A percentile compares a stretch with the other conserved stretches of the same genome.
These are phyloP conservation scores for Ophioceras dolichostomum DNA, from an alignment of 2,329 filamentous ascomycete genomes.

Conservation along the genomic window DNA sequence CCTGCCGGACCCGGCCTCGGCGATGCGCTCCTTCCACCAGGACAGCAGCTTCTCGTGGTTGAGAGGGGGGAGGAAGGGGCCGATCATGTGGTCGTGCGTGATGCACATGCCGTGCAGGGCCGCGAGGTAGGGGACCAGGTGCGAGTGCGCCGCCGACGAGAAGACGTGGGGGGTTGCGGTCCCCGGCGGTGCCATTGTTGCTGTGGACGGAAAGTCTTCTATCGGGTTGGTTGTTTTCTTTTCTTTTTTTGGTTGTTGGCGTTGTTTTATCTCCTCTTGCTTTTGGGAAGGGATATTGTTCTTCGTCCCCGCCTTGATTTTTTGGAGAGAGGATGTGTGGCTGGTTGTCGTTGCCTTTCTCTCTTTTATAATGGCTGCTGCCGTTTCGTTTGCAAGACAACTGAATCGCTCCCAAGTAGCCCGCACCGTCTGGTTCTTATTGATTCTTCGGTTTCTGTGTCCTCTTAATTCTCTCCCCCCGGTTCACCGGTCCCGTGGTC, in stretches of 20 bases:
- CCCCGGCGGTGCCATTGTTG: neutral
- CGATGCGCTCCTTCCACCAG: slow-evolving; percentile 43
- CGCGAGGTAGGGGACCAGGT: slow-evolving; percentile 43
- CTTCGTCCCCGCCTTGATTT: too few relatives aligned
- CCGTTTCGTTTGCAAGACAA: too few relatives aligned
- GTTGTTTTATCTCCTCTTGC: too few relatives aligned
- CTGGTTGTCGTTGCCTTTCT: too few relatives aligned
- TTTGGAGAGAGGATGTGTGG: too few relatives aligned
- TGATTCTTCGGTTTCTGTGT: too few relatives aligned
- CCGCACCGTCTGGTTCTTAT: too few relatives aligned
- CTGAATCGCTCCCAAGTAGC: too few relatives aligned
- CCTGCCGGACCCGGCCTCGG: slow-evolving; percentile 29
- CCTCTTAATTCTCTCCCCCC: too few relatives aligned
- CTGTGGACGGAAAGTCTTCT: neutral
- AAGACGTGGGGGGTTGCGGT: slow-evolving; percentile 28
- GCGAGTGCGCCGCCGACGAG: slow-evolving; percentile 28
- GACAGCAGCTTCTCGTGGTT: slow-evolving; percentile 39
- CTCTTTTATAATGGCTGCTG: too few relatives aligned
- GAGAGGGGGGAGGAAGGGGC: slow-evolving; percentile 47
- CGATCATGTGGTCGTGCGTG: slow-evolving; percentile 40
- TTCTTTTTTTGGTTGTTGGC: neutral
- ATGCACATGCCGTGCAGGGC: slow-evolving; percentile 48
- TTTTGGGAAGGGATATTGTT: too few relatives aligned
- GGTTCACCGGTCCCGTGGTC: too few relatives aligned
- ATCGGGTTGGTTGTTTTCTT: neutral